Evolutionary conservation across 192 early-diverging fungal species (phyloP).

Genomic region (Geranomyces michiganensis): DNA sequence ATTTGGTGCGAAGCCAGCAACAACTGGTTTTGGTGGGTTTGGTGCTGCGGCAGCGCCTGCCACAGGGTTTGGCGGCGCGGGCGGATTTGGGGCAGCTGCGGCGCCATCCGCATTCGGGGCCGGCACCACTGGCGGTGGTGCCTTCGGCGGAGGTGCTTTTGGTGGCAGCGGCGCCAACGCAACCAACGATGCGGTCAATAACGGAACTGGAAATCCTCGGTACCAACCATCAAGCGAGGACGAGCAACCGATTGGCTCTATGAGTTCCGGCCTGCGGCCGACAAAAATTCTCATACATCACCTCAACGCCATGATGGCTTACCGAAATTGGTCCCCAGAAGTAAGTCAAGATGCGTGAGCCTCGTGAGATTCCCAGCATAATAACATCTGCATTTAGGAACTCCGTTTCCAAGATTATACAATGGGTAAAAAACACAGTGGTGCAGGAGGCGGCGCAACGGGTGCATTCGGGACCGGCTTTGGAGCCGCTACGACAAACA

Average conservation of each 20-base stretch:
- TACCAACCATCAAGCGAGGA: constrained; percentile 49
- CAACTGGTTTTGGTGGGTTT: constrained; percentile 48
- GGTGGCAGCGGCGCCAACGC: constrained; percentile 16
- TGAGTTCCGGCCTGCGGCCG: too few relatives aligned
- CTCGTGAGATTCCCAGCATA: background rate
- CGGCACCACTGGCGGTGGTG: constrained; percentile 12
- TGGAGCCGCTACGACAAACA: constrained; percentile 31
- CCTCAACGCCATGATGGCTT: constrained; percentile 84
- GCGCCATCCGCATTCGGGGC: constrained; percentile 36
- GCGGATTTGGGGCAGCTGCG: constrained; percentile 51
- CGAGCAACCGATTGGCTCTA: constrained; percentile 32
- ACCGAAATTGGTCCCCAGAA: constrained; percentile 83
- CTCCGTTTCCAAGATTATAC: constrained; percentile 87
- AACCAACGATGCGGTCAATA: constrained; percentile 32
- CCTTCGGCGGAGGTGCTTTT: constrained; percentile 22
- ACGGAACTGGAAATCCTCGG: constrained; percentile 48
- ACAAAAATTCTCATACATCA: constrained; percentile 52
- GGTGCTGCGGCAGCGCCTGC: constrained; percentile 31
- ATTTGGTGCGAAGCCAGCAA: constrained; percentile 28
- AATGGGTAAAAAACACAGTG: constrained; percentile 72
- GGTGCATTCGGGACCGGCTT: constrained; percentile 41
- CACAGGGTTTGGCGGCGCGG: constrained; percentile 34
- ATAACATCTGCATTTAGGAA: constrained; percentile 50
- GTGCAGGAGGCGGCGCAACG: constrained; percentile 45
- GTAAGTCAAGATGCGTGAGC: constrained; percentile 37